Evolutionary conservation across 2,329 filamentous ascomycete genomes (phyloP).

Genomic region (Mycosphaerella sp.): DNA sequence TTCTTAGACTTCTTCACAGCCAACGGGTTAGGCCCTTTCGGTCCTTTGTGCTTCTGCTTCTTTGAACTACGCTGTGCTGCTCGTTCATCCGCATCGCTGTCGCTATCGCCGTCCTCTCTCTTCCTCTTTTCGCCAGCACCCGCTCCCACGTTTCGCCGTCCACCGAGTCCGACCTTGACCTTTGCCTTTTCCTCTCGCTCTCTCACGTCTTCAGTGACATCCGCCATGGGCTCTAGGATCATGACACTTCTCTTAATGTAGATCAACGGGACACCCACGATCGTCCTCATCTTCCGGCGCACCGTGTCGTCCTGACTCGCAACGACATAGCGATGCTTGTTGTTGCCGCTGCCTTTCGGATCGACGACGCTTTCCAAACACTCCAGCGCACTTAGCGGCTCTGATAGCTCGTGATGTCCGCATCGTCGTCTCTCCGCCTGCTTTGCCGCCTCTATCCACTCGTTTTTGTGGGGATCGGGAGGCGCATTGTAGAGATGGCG

Average conservation of each 20-base stretch:
- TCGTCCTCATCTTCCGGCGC: slow-evolving; percentile 56
- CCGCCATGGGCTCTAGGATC: slow-evolving; percentile 72
- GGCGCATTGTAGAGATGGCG: slow-evolving; percentile 62
- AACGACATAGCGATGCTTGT: slow-evolving; percentile 74
- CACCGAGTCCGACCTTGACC: slow-evolving; percentile 61
- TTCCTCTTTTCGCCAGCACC: slow-evolving; percentile 30
- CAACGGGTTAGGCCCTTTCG: slow-evolving; percentile 65
- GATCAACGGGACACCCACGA: slow-evolving; percentile 68
- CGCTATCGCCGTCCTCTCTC: slow-evolving; percentile 26
- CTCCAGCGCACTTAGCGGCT: slow-evolving; percentile 62
- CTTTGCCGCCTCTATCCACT: slow-evolving; percentile 70
- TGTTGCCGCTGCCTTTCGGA: slow-evolving; percentile 62
- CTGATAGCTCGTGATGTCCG: slow-evolving; percentile 67
- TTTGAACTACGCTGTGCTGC: slow-evolving; percentile 35
- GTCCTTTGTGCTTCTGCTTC: slow-evolving; percentile 54
- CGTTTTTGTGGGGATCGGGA: slow-evolving; percentile 37
- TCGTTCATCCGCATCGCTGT: slow-evolving; percentile 24
- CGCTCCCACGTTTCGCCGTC: slow-evolving; percentile 16
- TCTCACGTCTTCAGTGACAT: slow-evolving; percentile 56
- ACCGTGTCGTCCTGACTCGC: slow-evolving; percentile 65
- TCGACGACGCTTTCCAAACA: slow-evolving; percentile 73
- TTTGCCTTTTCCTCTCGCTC: slow-evolving; percentile 67
- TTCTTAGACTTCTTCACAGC: slow-evolving; percentile 65
- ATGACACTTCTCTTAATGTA: slow-evolving; percentile 76
- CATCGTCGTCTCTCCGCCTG: slow-evolving; percentile 69